Conservation (phyloP, 768 basidiomycete genomes). For the Suillus weaverae region DNA sequence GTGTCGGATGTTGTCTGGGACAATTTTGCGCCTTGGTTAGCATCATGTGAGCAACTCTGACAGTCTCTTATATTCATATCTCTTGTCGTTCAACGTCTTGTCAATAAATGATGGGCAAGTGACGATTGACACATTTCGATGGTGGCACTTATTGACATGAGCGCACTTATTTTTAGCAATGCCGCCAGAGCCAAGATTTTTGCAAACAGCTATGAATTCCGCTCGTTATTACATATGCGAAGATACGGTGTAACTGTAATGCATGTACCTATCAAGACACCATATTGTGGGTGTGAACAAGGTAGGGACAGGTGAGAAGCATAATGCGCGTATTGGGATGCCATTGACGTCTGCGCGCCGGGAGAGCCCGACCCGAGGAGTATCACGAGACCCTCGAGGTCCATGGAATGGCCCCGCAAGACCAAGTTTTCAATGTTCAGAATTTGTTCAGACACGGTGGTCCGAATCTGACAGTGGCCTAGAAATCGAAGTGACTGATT, state of each 20-base stretch:
- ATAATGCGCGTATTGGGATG: background rate
- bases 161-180: background rate
- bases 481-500: background rate
- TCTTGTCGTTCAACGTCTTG: background rate
- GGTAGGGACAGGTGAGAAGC: background rate
- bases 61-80: background rate
- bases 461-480: background rate
- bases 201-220: background rate
- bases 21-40: background rate
- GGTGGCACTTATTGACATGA: background rate
- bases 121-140: background rate
- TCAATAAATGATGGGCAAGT: background rate
- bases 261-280: background rate
- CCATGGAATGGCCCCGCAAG: background rate
- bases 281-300: background rate
- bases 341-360: background rate
- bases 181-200: background rate
- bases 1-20: background rate
- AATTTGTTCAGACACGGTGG: background rate
- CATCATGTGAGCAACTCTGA: background rate
- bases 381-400: background rate
- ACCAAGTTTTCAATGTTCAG: background rate
- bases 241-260: background rate
- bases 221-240: background rate
- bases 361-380: background rate